Conservation (phyloP, 176 grass and related monocot species). For the Carex pumila region DNA sequence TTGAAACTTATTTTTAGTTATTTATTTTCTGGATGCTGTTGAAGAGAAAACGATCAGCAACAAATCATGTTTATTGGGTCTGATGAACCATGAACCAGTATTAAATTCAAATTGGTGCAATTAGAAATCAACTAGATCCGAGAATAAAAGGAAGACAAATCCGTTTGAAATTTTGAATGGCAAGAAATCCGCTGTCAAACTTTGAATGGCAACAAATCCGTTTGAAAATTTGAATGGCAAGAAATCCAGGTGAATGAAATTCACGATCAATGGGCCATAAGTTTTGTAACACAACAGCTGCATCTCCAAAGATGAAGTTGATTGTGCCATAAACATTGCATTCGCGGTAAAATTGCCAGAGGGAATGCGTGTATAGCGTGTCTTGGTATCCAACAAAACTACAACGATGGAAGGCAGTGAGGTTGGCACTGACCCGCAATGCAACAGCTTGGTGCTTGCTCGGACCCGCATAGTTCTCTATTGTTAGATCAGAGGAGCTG, state of each 20-base stretch:
- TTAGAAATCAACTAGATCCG: too few relatives aligned
- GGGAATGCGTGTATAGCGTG: conserved; percentile 87
- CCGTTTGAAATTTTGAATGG: too few relatives aligned
- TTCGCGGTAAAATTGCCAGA: conserved; percentile 91
- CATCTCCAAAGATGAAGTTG: conserved; percentile 85
- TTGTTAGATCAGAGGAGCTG: conserved; percentile 38
- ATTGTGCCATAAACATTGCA: conserved; percentile 89
- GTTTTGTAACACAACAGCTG: conserved; percentile 57
- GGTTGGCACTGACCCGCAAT: conserved; percentile 55
- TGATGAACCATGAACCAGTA: too few relatives aligned
- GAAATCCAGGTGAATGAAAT: too few relatives aligned
- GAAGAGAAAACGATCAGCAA: not conserved
- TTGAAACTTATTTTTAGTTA: not conserved
- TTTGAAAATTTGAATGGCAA: too few relatives aligned
- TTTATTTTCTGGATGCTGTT: not conserved
- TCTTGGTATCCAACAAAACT: conserved; percentile 90
- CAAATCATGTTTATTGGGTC: too few relatives aligned
- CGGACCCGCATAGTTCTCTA: conserved; percentile 82
- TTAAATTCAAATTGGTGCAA: too few relatives aligned
- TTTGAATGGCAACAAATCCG: too few relatives aligned
- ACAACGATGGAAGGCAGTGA: conserved; percentile 65
- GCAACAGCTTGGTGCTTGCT: conserved; percentile 74
- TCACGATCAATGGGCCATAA: not conserved
- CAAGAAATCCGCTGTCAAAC: too few relatives aligned
- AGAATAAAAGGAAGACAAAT: too few relatives aligned